Evolutionary conservation across 176 grass and related monocot genomes (phyloP).

Genomic region (Alloteropsis semialata): DNA sequence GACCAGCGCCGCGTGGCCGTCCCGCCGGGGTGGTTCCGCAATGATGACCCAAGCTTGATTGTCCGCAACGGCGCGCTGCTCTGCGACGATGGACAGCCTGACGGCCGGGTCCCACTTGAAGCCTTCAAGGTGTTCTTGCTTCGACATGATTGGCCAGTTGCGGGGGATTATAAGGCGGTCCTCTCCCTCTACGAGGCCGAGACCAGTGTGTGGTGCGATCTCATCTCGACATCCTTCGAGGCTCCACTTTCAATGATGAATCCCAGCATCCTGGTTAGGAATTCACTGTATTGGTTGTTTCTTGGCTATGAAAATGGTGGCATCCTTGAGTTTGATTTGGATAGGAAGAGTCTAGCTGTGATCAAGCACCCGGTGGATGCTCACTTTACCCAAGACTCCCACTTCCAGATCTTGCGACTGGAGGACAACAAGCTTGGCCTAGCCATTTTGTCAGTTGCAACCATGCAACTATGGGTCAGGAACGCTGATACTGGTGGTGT

Average conservation of each 20-base stretch:
- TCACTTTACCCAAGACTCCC: rapidly evolving
- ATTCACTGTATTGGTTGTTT: not conserved
- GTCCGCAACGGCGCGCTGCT: not conserved
- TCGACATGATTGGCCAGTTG: no score
- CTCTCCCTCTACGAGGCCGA: not conserved
- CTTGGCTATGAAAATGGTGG: not conserved
- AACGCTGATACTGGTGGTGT: not conserved
- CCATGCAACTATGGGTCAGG: not conserved
- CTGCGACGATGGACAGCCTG: not conserved
- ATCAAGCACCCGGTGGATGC: not conserved
- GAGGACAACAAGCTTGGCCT: not conserved
- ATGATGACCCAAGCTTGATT: not conserved
- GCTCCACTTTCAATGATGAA: rapidly evolving
- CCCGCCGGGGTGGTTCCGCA: not conserved
- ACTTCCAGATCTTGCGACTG: not conserved
- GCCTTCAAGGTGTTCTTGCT: no score
- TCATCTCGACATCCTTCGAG: not conserved
- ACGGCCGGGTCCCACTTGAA: not conserved
- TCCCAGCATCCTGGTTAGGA: not conserved
- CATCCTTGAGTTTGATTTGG: not conserved
- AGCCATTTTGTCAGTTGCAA: not conserved
- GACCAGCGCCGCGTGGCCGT: not conserved
- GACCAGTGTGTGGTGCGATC: not conserved
- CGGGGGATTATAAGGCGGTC: no score
- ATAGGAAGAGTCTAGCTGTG: not conserved